Percentiles rank a stretch among this genome's conserved stretches.
phyloP scores from a whole-genome alignment of 1,139 yeast species.

The Zygoascus sp. region DNA sequence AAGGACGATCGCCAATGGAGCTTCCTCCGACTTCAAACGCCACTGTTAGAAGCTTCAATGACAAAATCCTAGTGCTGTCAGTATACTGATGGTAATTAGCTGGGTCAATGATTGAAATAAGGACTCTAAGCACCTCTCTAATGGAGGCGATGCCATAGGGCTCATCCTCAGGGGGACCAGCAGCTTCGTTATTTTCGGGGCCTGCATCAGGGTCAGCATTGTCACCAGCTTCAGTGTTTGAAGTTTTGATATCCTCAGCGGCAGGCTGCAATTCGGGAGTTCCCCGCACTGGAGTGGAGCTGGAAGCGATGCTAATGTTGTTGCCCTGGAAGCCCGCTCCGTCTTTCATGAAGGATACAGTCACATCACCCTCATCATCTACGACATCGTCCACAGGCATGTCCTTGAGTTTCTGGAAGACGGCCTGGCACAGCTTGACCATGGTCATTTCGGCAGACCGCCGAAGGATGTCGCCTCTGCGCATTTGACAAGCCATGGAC shows the following conservation, averaged over 20 bases:
- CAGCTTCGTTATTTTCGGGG: too few relatives aligned
- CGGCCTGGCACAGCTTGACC: conserved; percentile 56
- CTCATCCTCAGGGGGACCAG: conserved; percentile 4
- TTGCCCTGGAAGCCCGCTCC: conserved; percentile 9
- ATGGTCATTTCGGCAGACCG: conserved; percentile 87
- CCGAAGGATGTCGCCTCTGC: conserved; percentile 84
- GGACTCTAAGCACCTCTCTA: conserved; percentile 64
- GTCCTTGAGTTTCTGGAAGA: conserved; percentile 57
- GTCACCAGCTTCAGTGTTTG: not conserved
- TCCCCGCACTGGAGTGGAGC: not conserved
- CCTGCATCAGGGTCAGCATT: too few relatives aligned
- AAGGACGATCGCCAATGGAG: conserved; percentile 59
- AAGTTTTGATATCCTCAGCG: too few relatives aligned
- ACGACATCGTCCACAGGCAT: conserved; percentile 29
- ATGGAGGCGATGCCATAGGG: conserved; percentile 68
- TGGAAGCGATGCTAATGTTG: conserved; percentile 3
- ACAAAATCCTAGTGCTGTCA: conserved; percentile 81
- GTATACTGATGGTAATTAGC: conserved; percentile 79
- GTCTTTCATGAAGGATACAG: conserved; percentile 9
- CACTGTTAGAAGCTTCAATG: conserved; percentile 67
- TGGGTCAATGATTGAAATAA: conserved; percentile 82
- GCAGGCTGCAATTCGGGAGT: not conserved
- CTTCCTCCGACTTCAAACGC: conserved; percentile 81
- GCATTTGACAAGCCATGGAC: conserved; percentile 87
- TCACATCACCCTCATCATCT: conserved; percentile 10